Base-by-base conservation (phyloP, 306 rosid genomes). In the Dicorynia guianensis region DNA sequence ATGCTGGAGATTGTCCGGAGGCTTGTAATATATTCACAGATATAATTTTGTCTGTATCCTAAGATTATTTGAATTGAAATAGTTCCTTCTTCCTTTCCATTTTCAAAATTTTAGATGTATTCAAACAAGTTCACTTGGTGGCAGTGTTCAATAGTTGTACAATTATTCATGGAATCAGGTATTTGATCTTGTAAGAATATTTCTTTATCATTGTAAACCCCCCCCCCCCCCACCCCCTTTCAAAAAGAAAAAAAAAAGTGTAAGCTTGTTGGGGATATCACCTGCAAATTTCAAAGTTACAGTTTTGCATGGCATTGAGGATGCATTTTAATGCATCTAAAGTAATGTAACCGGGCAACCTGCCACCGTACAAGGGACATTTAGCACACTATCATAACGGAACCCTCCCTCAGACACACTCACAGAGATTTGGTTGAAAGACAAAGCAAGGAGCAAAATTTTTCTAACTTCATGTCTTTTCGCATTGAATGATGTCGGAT, bases 1-100 rank as follows among this genome's bases (percentile, higher is more conserved):
- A 40, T 38, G 11, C 15, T 34, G 55, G 83, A 69, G 69, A 58
- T 20, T 77, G 63, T 50, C 65, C 43, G 76, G 53, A 43, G 67
- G 18, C 56, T 18, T n/a, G 20, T 74, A 35, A 63, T 71, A 68
- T 60, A 67, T 70, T 70, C 30, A 59, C 71, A 72, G 18, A 19
- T 62, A 62, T 43, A 19, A 44, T 15, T 55, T 59, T 72, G 19
- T 44, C 71, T 38, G 11, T 61, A 48, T 61, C 77, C 67, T 76
- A 73, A 39, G 18, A 14, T 44, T 54, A 38, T 53, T 15, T 9
- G 56, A 67, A 43, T 43, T 69, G 56, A 43, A 6, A 66, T 55
- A 56, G 74, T 72, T 63, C 17, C 52, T 54, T 12, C 5, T n/a
- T 10, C 48, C 0, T 14, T 10, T 61, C 8, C 18, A 49, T 20